A percentile compares a stretch with the other conserved stretches of the same genome.
These are phyloP conservation scores for Helicocarpus griseus DNA, from an alignment of 2,329 filamentous ascomycete genomes.

Conservation along the genomic window DNA sequence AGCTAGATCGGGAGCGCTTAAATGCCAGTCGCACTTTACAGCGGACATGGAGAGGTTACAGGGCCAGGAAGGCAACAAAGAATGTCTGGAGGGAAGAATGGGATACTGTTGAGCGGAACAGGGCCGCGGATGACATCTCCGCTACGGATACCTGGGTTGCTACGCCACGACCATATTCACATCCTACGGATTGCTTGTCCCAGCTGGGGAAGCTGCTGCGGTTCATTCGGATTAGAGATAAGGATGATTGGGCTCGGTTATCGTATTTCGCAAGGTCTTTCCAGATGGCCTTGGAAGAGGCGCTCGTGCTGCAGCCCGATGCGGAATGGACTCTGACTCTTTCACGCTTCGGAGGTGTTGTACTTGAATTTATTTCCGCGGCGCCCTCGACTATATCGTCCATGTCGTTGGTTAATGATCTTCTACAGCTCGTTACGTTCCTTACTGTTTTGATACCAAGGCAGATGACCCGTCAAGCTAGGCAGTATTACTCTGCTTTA, in stretches of 20 bases:
- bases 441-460: slow-evolving; percentile 31
- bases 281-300: slow-evolving; percentile 27
- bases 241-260: slow-evolving; percentile 31
- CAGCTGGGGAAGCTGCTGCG: slow-evolving; percentile 59
- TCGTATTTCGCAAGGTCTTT: slow-evolving; percentile 36
- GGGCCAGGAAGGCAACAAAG: slow-evolving; percentile 49
- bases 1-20: slow-evolving; percentile 68
- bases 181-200: slow-evolving; percentile 32
- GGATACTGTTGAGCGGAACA: slow-evolving; percentile 47
- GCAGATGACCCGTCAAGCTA: slow-evolving; percentile 28
- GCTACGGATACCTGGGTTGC: slow-evolving; percentile 15
- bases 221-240: slow-evolving; percentile 48
- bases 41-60: slow-evolving; percentile 71
- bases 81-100: slow-evolving; percentile 51
- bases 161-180: slow-evolving; percentile 22
- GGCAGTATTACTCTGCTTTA: slow-evolving; percentile 32
- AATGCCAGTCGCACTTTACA: slow-evolving; percentile 69
- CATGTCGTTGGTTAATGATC: slow-evolving; percentile 19
- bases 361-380: slow-evolving; percentile 24
- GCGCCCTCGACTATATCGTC: slow-evolving; percentile 17
- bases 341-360: slow-evolving; percentile 27
- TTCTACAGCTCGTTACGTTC: slow-evolving; percentile 28
- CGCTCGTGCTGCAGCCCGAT: slow-evolving; percentile 25
- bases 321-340: slow-evolving; percentile 33
- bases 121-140: slow-evolving; percentile 9